phyloP scores from a whole-genome alignment of 352 stramenopile species.

The Detonula confervacea region DNA sequence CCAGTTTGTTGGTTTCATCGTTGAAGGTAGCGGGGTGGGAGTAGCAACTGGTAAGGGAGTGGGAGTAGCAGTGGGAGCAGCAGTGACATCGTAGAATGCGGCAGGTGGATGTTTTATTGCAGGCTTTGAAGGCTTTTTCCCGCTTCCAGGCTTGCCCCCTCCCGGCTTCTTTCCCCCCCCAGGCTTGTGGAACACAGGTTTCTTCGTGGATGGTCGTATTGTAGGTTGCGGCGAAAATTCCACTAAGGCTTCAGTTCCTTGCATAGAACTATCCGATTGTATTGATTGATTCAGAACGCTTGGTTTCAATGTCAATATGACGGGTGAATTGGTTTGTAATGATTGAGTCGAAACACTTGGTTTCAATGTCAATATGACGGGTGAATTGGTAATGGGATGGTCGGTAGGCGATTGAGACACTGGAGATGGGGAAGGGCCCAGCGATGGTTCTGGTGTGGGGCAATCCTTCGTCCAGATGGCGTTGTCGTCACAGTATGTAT shows the following conservation, averaged over 20 bases:
- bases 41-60: no score
- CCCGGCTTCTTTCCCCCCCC: constrained; percentile 22
- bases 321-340: constrained; percentile 6
- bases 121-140: constrained; percentile 26
- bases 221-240: no score
- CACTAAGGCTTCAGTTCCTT: constrained; percentile 4
- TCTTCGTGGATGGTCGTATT: background rate
- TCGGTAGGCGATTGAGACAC: constrained; percentile 4
- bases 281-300: no score
- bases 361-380: background rate
- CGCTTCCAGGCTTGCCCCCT: constrained; percentile 23
- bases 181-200: constrained; percentile 21
- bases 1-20: constrained; percentile 15
- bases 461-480: constrained; percentile 56
- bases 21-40: no score
- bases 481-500: constrained; percentile 48
- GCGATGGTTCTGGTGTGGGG: constrained; percentile 15
- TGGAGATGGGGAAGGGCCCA: constrained; percentile 9
- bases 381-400: constrained; percentile 3
- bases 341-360: no score
- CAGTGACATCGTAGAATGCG: no score
- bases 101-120: constrained; percentile 23
- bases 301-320: background rate
- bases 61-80: no score
- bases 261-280: constrained; percentile 1